Percentiles rank a stretch among this genome's conserved stretches.
phyloP scores from a whole-genome alignment of 371 early-diverging fungal genomes.

The Capniomyces stellatus region DNA sequence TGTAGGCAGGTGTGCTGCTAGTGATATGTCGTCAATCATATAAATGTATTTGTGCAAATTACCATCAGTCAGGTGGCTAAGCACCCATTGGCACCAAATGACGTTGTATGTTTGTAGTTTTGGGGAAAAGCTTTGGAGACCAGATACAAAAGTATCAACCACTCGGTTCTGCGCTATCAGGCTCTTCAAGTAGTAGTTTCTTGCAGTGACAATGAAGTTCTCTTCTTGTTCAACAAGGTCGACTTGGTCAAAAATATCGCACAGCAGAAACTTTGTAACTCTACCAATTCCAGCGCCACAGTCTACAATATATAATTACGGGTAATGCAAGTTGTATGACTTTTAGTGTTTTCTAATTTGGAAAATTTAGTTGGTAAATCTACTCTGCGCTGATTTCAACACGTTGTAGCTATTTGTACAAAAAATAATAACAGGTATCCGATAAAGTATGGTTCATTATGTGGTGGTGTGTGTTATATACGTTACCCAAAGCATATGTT shows the following conservation, averaged over 20 bases:
- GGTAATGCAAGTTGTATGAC: too few relatives aligned
- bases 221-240: slow-evolving; percentile 79
- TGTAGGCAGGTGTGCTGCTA: too few relatives aligned
- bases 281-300: slow-evolving; percentile 93
- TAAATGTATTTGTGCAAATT: too few relatives aligned
- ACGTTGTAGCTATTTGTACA: too few relatives aligned
- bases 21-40: too few relatives aligned
- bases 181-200: slow-evolving; percentile 30
- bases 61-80: slow-evolving; percentile 55
- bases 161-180: slow-evolving; percentile 36
- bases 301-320: slow-evolving; percentile 36
- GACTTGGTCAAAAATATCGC: slow-evolving; percentile 50
- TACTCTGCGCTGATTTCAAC: too few relatives aligned
- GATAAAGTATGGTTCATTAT: too few relatives aligned
- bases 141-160: slow-evolving; percentile 40
- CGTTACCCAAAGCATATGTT: too few relatives aligned
- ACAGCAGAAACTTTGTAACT: slow-evolving; percentile 68
- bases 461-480: too few relatives aligned
- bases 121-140: slow-evolving; percentile 69
- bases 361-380: too few relatives aligned
- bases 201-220: slow-evolving; percentile 56
- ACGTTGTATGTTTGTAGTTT: slow-evolving; percentile 56
- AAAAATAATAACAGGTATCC: too few relatives aligned
- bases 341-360: too few relatives aligned
- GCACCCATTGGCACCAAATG: slow-evolving; percentile 95